These are phyloP conservation scores for Lipomyces orientalis DNA, from an alignment of 805 yeast species.

Conservation along the genomic window DNA sequence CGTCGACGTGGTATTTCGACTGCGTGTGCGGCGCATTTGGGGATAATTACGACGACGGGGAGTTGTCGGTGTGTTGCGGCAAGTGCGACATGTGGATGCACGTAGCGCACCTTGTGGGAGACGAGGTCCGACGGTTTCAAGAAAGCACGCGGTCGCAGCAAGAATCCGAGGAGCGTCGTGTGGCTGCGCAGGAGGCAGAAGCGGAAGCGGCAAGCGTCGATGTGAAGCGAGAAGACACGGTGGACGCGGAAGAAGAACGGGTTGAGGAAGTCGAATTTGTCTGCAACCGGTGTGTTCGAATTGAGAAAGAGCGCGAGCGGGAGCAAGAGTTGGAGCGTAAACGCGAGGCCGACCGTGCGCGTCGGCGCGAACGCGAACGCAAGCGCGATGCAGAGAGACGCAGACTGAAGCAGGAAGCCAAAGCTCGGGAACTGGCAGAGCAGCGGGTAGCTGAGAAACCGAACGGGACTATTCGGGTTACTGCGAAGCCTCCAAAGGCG, in stretches of 20 bases:
- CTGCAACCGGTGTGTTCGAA: constrained; percentile 29
- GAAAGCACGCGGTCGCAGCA: constrained; percentile 19
- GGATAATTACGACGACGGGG: constrained; percentile 50
- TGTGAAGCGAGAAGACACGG: constrained; percentile 10
- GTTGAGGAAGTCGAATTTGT: constrained; percentile 27
- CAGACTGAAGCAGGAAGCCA: constrained; percentile 11
- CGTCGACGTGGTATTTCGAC: constrained; percentile 49
- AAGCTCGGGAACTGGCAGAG: constrained; percentile 7
- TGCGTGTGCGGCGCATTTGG: constrained; percentile 50
- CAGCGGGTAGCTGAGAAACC: constrained; percentile 1
- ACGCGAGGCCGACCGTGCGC: constrained; percentile 26
- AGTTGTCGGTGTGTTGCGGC: constrained; percentile 47
- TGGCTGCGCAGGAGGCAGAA: constrained; percentile 5
- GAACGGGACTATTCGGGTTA: background rate
- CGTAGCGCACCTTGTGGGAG: constrained; percentile 44
- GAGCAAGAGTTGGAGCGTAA: constrained; percentile 28
- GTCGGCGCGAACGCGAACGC: constrained; percentile 36
- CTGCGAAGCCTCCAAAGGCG: background rate
- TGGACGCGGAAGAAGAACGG: constrained; percentile 17
- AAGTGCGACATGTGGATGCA: constrained; percentile 52
- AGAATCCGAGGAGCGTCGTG: constrained; percentile 16
- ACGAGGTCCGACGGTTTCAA: constrained; percentile 30
- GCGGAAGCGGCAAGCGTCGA: constrained; percentile 3
- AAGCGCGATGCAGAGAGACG: constrained; percentile 27
- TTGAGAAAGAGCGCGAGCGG: constrained; percentile 24